Conservation (phyloP, 129 eudicot species). For the Centaurea solstitialis region DNA sequence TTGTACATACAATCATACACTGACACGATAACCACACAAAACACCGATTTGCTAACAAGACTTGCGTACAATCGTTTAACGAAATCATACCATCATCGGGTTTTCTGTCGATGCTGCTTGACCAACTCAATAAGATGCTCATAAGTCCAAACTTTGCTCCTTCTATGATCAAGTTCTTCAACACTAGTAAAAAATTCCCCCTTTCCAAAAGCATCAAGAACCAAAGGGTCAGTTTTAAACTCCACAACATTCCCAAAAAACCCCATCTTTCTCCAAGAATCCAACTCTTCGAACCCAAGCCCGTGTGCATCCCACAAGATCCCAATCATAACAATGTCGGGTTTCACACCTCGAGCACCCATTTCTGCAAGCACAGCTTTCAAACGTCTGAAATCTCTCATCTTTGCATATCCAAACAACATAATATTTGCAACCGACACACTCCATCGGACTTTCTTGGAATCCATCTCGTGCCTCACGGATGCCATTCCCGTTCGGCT, state of each 20-base stretch:
- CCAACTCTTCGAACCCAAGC: slow-evolving; percentile 29
- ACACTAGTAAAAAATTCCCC: slow-evolving; percentile 32
- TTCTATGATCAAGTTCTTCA: slow-evolving; percentile 37
- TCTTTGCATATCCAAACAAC: slow-evolving; percentile 39
- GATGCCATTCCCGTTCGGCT: slow-evolving; percentile 42
- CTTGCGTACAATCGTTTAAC: not conserved
- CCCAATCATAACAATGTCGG: slow-evolving; percentile 54
- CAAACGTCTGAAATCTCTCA: slow-evolving; percentile 27
- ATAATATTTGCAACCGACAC: slow-evolving; percentile 42
- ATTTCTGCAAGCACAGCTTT: slow-evolving; percentile 29
- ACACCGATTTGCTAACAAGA: not conserved
- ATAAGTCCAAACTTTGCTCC: slow-evolving; percentile 32
- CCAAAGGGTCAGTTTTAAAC: slow-evolving; percentile 46
- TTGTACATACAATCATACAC: not conserved
- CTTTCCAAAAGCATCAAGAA: slow-evolving; percentile 52
- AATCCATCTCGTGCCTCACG: slow-evolving; percentile 39
- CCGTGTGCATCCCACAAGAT: slow-evolving; percentile 39
- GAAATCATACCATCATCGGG: not conserved
- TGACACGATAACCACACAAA: too few species aligned
- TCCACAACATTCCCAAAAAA: slow-evolving; percentile 41
- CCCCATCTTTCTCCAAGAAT: slow-evolving; percentile 38
- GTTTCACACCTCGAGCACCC: slow-evolving; percentile 40
- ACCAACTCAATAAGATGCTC: slow-evolving; percentile 35
- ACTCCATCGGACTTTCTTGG: slow-evolving; percentile 30
- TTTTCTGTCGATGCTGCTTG: slow-evolving; percentile 7